Base-by-base conservation (phyloP, 78 protist genomes). In the Dictyostelium capitatum region DNA sequence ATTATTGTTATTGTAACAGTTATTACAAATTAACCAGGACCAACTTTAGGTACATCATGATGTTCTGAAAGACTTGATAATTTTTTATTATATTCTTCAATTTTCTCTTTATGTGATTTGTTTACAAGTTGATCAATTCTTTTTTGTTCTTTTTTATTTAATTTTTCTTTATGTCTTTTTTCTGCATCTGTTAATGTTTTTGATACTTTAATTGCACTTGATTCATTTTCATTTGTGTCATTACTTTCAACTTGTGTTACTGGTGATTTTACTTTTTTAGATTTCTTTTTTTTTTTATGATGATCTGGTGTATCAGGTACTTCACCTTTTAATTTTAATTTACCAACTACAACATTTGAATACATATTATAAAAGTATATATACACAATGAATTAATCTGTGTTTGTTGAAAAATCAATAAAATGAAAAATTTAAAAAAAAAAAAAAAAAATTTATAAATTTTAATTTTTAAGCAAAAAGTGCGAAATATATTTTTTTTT, bases 41-140 rank as follows among this genome's bases (percentile, higher is more conserved):
- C 79, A 72, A 73, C 92, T 69, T 85, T 85, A n/a, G 92, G 92
- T 28, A 85, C 37, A 77, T 85, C 92, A 30, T 85, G 70, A 59
- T 85, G 92, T 62, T 85, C 92, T 23, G 92, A 64, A 23, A 85
- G 46, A 48, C 74, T 74, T n/a, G 77, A 46, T 48, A 85, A 72
- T 20, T 85, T 57, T 65, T 75, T 85, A 64, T 85, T 85, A 50
- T 77, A 85, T 19, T 85, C 79, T 64, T 85, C 92, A 28, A 85
- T 72, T 28, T 77, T 85, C 14, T 85, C 92, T 64, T 85, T 85
- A 32, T 85, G 92, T 6, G 92, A 85, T n/a, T 59, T 46, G 8
- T 54, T 62, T 6, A 85, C 79, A 30, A 85, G 43, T 64, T 75
- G 10, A 19, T 72, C 72, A 6, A 85, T 85, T 75, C 92, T 85